phyloP scores from a whole-genome alignment of 1,284 basidiomycete species.

The Cryptococcus wingfieldii region DNA sequence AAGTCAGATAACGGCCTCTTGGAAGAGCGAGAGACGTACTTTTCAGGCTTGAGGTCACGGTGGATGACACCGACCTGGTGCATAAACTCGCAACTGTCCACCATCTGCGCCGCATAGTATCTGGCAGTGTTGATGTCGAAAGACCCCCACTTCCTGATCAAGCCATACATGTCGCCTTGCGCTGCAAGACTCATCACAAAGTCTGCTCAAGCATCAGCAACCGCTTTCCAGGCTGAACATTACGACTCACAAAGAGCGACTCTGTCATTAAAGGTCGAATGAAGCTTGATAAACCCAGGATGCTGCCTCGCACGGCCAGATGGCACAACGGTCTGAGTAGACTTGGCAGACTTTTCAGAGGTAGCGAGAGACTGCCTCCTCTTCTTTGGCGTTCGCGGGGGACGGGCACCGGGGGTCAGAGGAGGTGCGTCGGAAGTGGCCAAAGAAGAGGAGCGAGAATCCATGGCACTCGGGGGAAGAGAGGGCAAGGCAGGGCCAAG shows the following conservation, averaged over 20 bases:
- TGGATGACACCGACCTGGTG: conserved; percentile 83
- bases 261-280: conserved; percentile 79
- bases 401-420: not conserved
- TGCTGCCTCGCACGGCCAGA: conserved; percentile 52
- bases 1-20: not conserved
- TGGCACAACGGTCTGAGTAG: conserved; percentile 6
- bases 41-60: conserved; percentile 89
- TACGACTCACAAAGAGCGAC: conserved; percentile 71
- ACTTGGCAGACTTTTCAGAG: conserved; percentile 33
- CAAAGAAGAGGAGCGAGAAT: conserved; percentile 1
- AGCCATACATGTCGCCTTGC: conserved; percentile 83
- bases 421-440: no score
- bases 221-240: no score
- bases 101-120: conserved; percentile 81
- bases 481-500: not conserved
- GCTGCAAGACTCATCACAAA: conserved; percentile 83
- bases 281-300: conserved; percentile 74
- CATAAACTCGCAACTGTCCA: conserved; percentile 84
- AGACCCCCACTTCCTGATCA: conserved; percentile 73
- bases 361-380: conserved; percentile 33
- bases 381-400: conserved; percentile 18
- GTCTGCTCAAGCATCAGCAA: conserved; percentile 54
- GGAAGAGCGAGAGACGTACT: conserved; percentile 47
- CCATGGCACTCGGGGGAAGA: not conserved
- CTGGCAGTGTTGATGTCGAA: conserved; percentile 68